Conservation (phyloP, 345 rosid species). For the Hibiscus tridactylites region DNA sequence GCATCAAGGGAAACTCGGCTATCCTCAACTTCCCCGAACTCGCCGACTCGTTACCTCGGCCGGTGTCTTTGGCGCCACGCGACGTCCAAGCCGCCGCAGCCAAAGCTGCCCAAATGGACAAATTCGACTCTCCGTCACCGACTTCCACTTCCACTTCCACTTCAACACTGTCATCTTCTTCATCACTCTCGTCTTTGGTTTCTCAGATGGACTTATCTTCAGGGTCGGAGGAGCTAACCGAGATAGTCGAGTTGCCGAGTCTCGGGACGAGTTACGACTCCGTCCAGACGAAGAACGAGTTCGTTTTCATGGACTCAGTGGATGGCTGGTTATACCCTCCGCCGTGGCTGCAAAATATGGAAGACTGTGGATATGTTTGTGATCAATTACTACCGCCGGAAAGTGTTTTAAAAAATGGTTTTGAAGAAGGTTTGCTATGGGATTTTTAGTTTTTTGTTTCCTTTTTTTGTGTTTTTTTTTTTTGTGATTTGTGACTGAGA, state of each 20-base stretch:
- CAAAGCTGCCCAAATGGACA: slow-evolving; percentile 74
- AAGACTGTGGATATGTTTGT: slow-evolving; percentile 21
- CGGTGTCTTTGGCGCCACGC: slow-evolving; percentile 62
- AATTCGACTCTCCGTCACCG: slow-evolving; percentile 14
- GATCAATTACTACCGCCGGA: slow-evolving; percentile 11
- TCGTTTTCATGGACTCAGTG: slow-evolving; percentile 39
- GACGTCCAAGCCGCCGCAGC: slow-evolving; percentile 92
- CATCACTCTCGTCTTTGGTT: slow-evolving; percentile 40
- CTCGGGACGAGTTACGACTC: slow-evolving; percentile 44
- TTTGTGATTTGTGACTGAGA: not conserved
- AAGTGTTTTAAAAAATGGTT: slow-evolving; percentile 8
- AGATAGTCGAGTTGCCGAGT: slow-evolving; percentile 76
- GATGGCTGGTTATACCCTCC: slow-evolving; percentile 39
- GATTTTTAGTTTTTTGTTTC: not conserved
- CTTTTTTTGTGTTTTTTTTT: not conserved
- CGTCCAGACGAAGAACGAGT: slow-evolving; percentile 28
- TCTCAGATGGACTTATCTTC: slow-evolving; percentile 45
- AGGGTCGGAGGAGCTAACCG: slow-evolving; percentile 60
- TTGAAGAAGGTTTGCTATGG: slow-evolving; percentile 29
- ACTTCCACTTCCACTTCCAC: slow-evolving; percentile 23
- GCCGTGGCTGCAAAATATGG: slow-evolving; percentile 36
- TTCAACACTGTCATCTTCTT: slow-evolving; percentile 21
- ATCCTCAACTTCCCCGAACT: slow-evolving; percentile 86
- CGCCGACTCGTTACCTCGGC: slow-evolving; percentile 58
- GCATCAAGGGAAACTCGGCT: slow-evolving; percentile 76